These are phyloP conservation scores for Scleroderma citrinum DNA, from an alignment of 768 basidiomycete species.

Conservation along the genomic window DNA sequence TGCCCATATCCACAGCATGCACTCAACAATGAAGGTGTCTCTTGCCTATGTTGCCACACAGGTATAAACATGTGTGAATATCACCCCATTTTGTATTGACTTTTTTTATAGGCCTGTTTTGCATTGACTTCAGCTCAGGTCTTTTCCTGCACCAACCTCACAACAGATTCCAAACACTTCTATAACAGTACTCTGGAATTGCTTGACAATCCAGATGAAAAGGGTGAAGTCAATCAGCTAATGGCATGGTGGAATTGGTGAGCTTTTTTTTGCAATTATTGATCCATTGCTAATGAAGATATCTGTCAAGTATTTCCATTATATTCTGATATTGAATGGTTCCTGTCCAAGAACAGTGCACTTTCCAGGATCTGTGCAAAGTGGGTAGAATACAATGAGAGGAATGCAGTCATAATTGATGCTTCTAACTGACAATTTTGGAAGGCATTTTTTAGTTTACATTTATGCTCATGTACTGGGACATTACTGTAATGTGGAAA, in stretches of 20 bases:
- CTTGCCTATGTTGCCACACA: constrained; percentile 19
- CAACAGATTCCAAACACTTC: constrained; percentile 21
- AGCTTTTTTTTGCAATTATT: background rate
- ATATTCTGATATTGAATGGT: background rate
- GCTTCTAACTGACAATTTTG: too few relatives aligned
- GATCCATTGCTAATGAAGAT: background rate
- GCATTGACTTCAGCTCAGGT: constrained; percentile 9
- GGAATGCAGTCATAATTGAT: too few relatives aligned
- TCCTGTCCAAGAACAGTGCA: constrained; percentile 6
- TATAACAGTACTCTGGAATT: constrained; percentile 15
- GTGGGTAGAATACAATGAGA: background rate
- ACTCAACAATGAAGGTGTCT: constrained; percentile 8
- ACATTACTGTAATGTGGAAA: too few relatives aligned
- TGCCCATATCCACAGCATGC: constrained; percentile 14
- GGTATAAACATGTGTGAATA: constrained; percentile 1
- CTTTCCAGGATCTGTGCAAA: background rate
- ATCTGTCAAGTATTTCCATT: constrained; percentile 6
- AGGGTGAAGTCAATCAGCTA: constrained; percentile 12
- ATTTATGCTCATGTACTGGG: too few relatives aligned
- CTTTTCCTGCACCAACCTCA: constrained; percentile 14
- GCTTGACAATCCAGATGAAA: constrained; percentile 16
- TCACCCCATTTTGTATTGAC: constrained; percentile 1
- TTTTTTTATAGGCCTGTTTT: constrained; percentile 1
- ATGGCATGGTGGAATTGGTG: constrained; percentile 17
- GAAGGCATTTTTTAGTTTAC: too few relatives aligned